Evolutionary conservation across 139 green algal genomes (phyloP).

Genomic region (Micractinium sp.): DNA sequence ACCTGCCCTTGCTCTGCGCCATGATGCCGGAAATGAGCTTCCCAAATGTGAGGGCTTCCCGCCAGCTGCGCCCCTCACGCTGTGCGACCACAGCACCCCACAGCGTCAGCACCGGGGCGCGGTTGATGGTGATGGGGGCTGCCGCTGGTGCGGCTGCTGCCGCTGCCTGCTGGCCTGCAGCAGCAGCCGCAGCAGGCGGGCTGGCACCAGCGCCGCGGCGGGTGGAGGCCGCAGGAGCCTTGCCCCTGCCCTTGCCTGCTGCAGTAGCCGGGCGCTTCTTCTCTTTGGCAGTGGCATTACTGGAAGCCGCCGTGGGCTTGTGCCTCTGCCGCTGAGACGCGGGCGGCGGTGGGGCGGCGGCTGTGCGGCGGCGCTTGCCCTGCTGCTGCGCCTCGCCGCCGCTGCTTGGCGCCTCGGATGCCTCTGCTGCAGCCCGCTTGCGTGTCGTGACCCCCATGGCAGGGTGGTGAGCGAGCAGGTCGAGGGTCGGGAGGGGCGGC

Average conservation of each 20-base stretch:
- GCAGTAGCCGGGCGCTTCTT: background rate
- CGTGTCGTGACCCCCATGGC: background rate
- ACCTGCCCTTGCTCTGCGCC: constrained; percentile 49
- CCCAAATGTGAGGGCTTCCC: constrained; percentile 55
- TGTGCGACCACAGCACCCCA: constrained; percentile 54
- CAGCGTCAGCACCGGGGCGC: constrained; percentile 54
- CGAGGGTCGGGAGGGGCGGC: too few relatives aligned
- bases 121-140: constrained; percentile 42
- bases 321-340: background rate
- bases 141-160: background rate
- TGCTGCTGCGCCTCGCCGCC: background rate
- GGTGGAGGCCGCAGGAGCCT: background rate
- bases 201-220: background rate
- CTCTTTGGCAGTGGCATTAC: background rate
- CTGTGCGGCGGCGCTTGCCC: background rate
- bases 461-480: background rate
- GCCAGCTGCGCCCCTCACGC: constrained; percentile 41
- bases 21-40: constrained; percentile 43
- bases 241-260: background rate
- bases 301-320: background rate
- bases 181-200: background rate
- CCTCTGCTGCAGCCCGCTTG: background rate
- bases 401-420: background rate
- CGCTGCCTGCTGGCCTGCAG: background rate
- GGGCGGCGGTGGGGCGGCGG: background rate